Evolutionary conservation across 345 rosid genomes (phyloP).

Genomic region (Salix purpurea): DNA sequence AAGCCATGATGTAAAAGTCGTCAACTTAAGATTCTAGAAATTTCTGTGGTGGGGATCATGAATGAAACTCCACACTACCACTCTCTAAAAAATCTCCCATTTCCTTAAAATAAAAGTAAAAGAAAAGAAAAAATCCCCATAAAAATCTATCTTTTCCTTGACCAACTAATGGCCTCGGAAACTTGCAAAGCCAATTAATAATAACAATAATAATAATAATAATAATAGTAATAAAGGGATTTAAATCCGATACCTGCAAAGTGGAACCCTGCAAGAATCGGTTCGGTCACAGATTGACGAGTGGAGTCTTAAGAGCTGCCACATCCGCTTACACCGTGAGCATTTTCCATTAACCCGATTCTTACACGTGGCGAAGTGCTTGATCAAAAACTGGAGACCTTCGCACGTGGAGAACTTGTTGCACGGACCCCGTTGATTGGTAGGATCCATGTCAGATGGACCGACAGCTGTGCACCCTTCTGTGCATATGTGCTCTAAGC

Average conservation of each 20-base stretch:
- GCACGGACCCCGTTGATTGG: conserved; percentile 38
- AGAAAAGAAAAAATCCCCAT: not conserved
- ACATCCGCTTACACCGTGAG: conserved; percentile 68
- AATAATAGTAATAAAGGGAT: not conserved
- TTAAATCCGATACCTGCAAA: conserved; percentile 60
- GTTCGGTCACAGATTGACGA: conserved; percentile 58
- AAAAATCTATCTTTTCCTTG: not conserved
- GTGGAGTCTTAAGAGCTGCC: conserved; percentile 88
- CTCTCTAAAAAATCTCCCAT: not conserved
- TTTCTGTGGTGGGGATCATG: not conserved
- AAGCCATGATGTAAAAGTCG: not conserved
- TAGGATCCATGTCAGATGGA: conserved; percentile 41
- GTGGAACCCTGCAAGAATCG: conserved; percentile 70
- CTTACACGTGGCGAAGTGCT: conserved; percentile 63
- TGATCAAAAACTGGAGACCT: conserved; percentile 66
- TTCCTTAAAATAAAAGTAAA: not conserved
- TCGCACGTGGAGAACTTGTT: conserved; percentile 56
- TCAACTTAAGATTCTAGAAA: not conserved
- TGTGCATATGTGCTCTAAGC: conserved; percentile 81
- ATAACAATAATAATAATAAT: too few relatives aligned
- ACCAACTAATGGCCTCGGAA: not conserved
- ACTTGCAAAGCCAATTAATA: not conserved
- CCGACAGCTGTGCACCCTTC: conserved; percentile 79
- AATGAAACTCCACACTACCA: too few relatives aligned
- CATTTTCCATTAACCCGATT: conserved; percentile 63